Evolutionary conservation across 2,329 filamentous ascomycete genomes (phyloP).

Genomic region (Aspergillus sp.): DNA sequence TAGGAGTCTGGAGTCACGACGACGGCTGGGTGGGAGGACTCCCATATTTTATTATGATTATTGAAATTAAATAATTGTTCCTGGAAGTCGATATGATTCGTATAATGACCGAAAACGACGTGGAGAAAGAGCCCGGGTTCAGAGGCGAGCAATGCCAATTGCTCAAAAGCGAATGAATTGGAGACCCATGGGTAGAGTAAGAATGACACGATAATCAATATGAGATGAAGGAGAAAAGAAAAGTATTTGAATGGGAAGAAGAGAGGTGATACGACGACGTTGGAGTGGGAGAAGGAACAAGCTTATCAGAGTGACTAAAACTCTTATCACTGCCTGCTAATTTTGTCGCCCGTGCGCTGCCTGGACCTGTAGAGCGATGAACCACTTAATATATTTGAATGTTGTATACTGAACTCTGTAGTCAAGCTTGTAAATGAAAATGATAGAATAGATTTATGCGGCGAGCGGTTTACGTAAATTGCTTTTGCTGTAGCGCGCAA

Average conservation of each 20-base stretch:
- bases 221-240: neutral
- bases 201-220: neutral
- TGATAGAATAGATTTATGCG: neutral
- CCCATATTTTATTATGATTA: conserved; percentile 14
- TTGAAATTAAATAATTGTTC: neutral
- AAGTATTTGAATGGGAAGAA: neutral
- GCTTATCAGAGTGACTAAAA: conserved; percentile 2
- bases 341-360: too few species aligned
- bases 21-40: conserved; percentile 23
- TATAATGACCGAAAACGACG: neutral
- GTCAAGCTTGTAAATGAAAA: neutral
- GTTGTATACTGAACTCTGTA: too few species aligned
- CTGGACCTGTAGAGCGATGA: neutral
- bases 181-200: neutral
- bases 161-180: neutral
- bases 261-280: neutral
- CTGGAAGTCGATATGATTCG: neutral
- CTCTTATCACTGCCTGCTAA: neutral
- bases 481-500: neutral
- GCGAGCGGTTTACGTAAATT: neutral
- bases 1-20: conserved; percentile 19
- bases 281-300: neutral
- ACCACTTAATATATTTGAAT: too few species aligned
- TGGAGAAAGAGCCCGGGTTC: neutral
- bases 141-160: too few species aligned